Percentiles rank a stretch among this genome's conserved stretches.
These are phyloP conservation scores for Escovopsis weberi DNA, from an alignment of 2,329 filamentous ascomycete species.

Conservation along the genomic window DNA sequence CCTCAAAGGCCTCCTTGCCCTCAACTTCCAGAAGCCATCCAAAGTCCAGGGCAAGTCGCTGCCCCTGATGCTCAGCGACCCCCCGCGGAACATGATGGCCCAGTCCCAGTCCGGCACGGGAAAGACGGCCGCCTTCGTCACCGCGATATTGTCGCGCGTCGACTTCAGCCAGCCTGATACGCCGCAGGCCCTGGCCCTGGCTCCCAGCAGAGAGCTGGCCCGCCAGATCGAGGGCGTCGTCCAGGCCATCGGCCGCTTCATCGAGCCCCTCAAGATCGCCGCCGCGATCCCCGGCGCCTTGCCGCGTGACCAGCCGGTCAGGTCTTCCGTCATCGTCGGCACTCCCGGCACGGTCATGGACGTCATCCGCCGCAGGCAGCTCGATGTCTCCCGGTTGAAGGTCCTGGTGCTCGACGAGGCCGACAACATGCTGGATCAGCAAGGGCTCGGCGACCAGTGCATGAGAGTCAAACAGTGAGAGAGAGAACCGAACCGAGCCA, in stretches of 20 bases:
- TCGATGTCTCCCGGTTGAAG: conserved; percentile 58
- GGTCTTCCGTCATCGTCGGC: conserved; percentile 72
- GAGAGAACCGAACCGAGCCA: too few relatives aligned
- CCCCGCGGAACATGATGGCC: conserved; percentile 88
- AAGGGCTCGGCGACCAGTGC: conserved; percentile 91
- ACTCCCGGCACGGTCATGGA: conserved; percentile 91
- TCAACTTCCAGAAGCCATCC: conserved; percentile 89
- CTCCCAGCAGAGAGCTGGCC: conserved; percentile 85
- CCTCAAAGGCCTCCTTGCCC: conserved; percentile 59
- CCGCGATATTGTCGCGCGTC: conserved; percentile 78
- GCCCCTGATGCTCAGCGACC: conserved; percentile 72
- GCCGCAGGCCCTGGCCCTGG: conserved; percentile 79
- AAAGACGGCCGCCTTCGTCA: conserved; percentile 92
- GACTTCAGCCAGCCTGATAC: conserved; percentile 53
- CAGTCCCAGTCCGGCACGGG: conserved; percentile 99
- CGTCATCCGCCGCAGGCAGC: conserved; percentile 59
- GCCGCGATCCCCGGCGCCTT: conserved; percentile 72
- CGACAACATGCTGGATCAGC: conserved; percentile 96
- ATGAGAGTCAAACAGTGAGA: conserved; percentile 67
- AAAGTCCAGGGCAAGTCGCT: conserved; percentile 96
- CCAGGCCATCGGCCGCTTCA: conserved; percentile 68
- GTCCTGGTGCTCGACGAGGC: conserved; percentile 90
- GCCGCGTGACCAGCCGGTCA: conserved; percentile 52
- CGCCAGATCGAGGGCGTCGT: conserved; percentile 87
- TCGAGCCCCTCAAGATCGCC: conserved; percentile 58